Percentiles rank a stretch among this genome's conserved stretches.
These are phyloP conservation scores for Monosporascus sp. DNA, from an alignment of 2,329 filamentous ascomycete genomes.

Conservation along the genomic window DNA sequence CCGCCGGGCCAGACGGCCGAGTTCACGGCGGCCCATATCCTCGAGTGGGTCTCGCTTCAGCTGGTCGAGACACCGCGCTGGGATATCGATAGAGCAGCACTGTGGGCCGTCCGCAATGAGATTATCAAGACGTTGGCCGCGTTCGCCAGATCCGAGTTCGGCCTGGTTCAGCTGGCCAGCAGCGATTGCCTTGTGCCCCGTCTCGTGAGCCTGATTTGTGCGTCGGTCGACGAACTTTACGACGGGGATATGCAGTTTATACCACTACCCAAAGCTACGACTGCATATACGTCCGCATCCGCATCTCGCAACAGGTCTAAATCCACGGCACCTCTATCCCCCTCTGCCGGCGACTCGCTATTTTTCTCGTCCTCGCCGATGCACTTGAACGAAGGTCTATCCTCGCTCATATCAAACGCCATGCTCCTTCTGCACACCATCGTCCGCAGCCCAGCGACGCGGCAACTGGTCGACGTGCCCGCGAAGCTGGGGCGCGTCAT, in stretches of 20 bases:
- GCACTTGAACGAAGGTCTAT: not conserved
- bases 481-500: conserved; percentile 64
- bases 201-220: conserved; percentile 59
- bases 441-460: conserved; percentile 41
- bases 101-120: conserved; percentile 37
- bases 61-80: conserved; percentile 51
- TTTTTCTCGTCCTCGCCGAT: too few species aligned
- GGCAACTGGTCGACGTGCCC: conserved; percentile 53
- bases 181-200: conserved; percentile 68
- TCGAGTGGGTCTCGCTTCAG: conserved; percentile 58
- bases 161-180: conserved; percentile 57
- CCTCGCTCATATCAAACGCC: conserved; percentile 40
- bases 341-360: not conserved
- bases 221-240: conserved; percentile 70
- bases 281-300: not conserved
- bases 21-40: conserved; percentile 41
- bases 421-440: conserved; percentile 47
- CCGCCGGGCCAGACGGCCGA: conserved; percentile 35
- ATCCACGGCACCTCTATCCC: not conserved
- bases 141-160: conserved; percentile 58
- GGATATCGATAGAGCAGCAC: conserved; percentile 34
- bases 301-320: too few species aligned
- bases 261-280: conserved; percentile 1
- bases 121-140: conserved; percentile 50
- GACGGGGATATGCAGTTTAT: conserved; percentile 43